Base-by-base conservation (phyloP, 129 eudicot species). In the Solidago caesia region DNA sequence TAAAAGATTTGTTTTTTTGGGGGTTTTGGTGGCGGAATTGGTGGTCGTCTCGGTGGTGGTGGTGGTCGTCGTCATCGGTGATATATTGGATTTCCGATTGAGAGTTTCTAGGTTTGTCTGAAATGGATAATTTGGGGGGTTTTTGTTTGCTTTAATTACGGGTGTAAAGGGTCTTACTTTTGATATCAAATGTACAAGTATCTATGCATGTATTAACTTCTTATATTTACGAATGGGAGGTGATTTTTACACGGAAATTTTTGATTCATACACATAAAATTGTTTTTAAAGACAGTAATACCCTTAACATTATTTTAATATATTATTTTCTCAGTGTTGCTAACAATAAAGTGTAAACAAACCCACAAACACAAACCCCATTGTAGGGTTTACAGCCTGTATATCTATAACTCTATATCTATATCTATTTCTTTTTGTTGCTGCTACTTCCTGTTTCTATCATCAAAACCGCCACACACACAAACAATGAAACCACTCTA, bases 1-100 rank as follows among this genome's bases (percentile, higher is more conserved):
- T 70, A 90, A 70, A 8, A 90, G 86, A 77, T 94, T 94, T 4
- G 87, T 67, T 83, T 94, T 90, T 39, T 86, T 88, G 6, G 96
- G 85, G 67, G 29, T 78, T 49, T 81, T 80, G 65, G 72, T 82
- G 2, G 84, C 52, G 39, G 77, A 57, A 5, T 56, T 55, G 29
- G 83, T 4, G 56, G 75, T 55, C 8, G 83, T 6, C 42, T 80
- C 68, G 56, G 44, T 58, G 66, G 57, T 66, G 3, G 71, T 43
- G 5, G 78, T 72, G 27, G 67, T 72, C 64, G 78, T 72, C 57
- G 83, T 69, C 84, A 84, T 83, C 73, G 73, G 82, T 45, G 77
- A 68, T 77, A 73, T 70, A 69, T 69, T 67, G 73, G 44, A 59
- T 85, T 81, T 79, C 80, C 66, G 84, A 81, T 70, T 62, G 66